Conservation (phyloP, 148 eudicot species). For the Dianthus caryophyllus region DNA sequence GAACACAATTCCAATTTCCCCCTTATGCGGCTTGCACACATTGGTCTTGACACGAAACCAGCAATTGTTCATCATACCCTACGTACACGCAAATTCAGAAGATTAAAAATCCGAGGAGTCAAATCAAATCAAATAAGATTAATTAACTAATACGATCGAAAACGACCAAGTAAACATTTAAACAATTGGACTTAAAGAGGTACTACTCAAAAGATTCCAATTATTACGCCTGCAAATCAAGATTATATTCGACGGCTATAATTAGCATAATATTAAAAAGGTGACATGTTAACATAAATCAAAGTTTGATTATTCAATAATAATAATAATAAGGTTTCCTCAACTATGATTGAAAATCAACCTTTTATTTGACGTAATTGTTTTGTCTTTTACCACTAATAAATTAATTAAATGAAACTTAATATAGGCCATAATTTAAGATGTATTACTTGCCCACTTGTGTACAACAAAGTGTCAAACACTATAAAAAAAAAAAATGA, state of each 20-base stretch:
- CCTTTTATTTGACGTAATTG: background rate
- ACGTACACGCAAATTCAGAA: background rate
- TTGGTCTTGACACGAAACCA: slow-evolving; percentile 91
- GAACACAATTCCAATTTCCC: slow-evolving; percentile 76
- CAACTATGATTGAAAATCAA: slow-evolving; percentile 3
- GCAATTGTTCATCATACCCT: slow-evolving; percentile 99
- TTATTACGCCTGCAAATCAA: slow-evolving; percentile 21
- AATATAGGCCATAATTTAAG: background rate
- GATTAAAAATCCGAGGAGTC: background rate
- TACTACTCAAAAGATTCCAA: slow-evolving; percentile 5
- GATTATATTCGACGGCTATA: slow-evolving; percentile 18
- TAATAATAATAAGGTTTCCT: background rate
- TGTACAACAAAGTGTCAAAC: too few species aligned
- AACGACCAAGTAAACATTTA: background rate
- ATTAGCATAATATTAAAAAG: background rate
- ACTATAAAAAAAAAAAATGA: background rate
- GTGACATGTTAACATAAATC: slow-evolving; percentile 3
- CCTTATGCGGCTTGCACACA: slow-evolving; percentile 77
- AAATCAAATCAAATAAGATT: background rate
- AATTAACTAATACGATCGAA: background rate
- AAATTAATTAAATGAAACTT: background rate
- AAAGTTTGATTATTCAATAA: background rate
- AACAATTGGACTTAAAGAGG: too few species aligned
- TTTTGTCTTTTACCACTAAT: background rate
- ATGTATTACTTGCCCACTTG: slow-evolving; percentile 17